Conservation (phyloP, 1,284 basidiomycete species). For the Ceratorhiza oryzae-sativae region DNA sequence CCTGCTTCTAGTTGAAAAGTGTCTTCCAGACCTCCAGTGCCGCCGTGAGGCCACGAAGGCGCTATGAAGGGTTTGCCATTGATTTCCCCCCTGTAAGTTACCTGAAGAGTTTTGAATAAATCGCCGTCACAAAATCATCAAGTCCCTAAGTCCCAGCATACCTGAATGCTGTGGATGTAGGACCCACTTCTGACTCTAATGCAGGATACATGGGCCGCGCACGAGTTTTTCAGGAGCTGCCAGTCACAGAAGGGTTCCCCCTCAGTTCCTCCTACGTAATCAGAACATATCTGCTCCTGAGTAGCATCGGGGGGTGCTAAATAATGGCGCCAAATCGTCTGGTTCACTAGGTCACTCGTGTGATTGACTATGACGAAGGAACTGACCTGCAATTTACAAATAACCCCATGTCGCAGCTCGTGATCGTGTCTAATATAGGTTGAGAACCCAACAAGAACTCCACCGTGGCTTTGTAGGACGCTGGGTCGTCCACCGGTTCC, state of each 20-base stretch:
- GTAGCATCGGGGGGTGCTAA: not conserved
- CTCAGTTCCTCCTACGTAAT: not conserved
- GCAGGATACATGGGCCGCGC: not conserved
- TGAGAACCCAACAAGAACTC: not conserved
- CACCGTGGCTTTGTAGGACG: not conserved
- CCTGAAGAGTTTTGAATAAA: not conserved
- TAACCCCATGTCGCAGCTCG: not conserved
- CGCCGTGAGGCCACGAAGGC: not conserved
- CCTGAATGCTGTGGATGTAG: conserved; percentile 15
- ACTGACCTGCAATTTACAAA: not conserved
- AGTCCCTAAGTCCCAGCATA: not conserved
- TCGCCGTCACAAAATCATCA: too few species aligned
- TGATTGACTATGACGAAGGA: not conserved
- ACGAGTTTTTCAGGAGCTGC: not conserved
- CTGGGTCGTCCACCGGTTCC: not conserved
- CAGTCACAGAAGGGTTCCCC: conserved; percentile 22
- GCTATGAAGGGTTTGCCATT: not conserved
- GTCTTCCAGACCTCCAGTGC: not conserved
- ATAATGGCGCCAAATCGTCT: conserved; percentile 30
- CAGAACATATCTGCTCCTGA: not conserved
- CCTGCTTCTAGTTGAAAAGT: not conserved
- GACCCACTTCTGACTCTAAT: not conserved
- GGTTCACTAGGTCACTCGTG: not conserved
- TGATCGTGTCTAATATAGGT: not conserved
- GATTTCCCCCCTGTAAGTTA: not conserved